Conservation (phyloP, 306 rosid genomes). For the Ormosia emarginata region DNA sequence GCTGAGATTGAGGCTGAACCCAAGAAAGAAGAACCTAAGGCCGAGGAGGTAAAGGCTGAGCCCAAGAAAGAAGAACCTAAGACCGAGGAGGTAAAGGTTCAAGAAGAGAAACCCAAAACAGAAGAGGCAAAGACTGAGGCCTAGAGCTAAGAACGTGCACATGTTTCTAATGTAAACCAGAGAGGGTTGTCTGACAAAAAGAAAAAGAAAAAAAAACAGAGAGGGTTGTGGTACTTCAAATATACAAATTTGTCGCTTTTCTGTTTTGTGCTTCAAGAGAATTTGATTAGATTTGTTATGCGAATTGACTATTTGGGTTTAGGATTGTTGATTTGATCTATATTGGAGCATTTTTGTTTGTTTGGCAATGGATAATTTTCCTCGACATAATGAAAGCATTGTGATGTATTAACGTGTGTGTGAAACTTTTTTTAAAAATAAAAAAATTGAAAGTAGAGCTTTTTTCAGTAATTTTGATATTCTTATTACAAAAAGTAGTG, state of each 20-base stretch:
- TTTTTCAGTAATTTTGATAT: no score
- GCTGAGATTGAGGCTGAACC: neutral
- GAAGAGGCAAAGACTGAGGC: neutral
- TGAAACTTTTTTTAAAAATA: no score
- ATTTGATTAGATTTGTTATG: neutral
- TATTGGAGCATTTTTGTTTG: neutral
- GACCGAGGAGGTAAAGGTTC: neutral
- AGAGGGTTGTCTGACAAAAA: neutral
- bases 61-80: neutral
- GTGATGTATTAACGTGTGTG: neutral
- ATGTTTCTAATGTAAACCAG: neutral
- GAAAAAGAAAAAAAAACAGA: no score
- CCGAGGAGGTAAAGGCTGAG: neutral
- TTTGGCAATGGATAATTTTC: neutral
- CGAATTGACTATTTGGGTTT: neutral
- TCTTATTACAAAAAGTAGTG: no score
- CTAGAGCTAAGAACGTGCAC: neutral
- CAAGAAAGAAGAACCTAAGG: neutral
- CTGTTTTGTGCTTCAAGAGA: neutral
- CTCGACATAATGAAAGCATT: neutral
- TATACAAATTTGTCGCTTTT: slow-evolving; percentile 1
- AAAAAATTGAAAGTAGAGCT: no score
- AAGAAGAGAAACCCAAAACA: slow-evolving; percentile 23
- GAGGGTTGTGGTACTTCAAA: neutral
- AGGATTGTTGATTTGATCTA: neutral